Evolutionary conservation across 228 moss, liverwort and hornwort genomes (phyloP).

Genomic region (Sphagnum fallax): DNA sequence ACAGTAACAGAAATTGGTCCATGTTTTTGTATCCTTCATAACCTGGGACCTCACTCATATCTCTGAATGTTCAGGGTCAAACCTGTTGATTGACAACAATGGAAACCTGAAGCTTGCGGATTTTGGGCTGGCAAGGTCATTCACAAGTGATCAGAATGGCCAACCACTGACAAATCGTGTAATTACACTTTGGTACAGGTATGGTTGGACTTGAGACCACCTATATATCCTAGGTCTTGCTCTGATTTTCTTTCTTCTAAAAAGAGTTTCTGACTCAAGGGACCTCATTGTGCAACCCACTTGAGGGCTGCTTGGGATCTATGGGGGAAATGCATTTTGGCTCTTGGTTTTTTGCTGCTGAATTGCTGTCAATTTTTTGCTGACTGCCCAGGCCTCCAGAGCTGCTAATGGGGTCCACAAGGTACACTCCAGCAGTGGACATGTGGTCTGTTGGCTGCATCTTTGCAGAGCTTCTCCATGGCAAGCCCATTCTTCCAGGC

Average conservation of each 20-base stretch:
- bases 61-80: slow-evolving; percentile 53
- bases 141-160: slow-evolving; percentile 67
- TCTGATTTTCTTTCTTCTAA: too few relatives aligned
- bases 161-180: slow-evolving; percentile 83
- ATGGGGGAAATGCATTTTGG: too few relatives aligned
- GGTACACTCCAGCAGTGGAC: slow-evolving; percentile 93
- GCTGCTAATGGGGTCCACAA: slow-evolving; percentile 92
- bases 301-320: too few relatives aligned
- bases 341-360: too few relatives aligned
- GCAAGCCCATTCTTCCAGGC: slow-evolving; percentile 92
- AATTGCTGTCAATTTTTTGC: too few relatives aligned
- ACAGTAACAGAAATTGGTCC: too few relatives aligned
- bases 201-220: slow-evolving; percentile 1
- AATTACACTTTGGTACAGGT: slow-evolving; percentile 97
- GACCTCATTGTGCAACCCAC: too few relatives aligned
- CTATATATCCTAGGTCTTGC: background rate
- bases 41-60: too few relatives aligned
- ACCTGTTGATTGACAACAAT: slow-evolving; percentile 86
- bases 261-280: too few relatives aligned
- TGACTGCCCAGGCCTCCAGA: slow-evolving; percentile 69
- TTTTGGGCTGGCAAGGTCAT: slow-evolving; percentile 93
- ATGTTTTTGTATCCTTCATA: too few relatives aligned
- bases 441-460: slow-evolving; percentile 99
- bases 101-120: slow-evolving; percentile 90
- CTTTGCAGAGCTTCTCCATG: slow-evolving; percentile 95